Conservation (phyloP, 208 protist species). For the Blastocrithidia nonstop region DNA sequence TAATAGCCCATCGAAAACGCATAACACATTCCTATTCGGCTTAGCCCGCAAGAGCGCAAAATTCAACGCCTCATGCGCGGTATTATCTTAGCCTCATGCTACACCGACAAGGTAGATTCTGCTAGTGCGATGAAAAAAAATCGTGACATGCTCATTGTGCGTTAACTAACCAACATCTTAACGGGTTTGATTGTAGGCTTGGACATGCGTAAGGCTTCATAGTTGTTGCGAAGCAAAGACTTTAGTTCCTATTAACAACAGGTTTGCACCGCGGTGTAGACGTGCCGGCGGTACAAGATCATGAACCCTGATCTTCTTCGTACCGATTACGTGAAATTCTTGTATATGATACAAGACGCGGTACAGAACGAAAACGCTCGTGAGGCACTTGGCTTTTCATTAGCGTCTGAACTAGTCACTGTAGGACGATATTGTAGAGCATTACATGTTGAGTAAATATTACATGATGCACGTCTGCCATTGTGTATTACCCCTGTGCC, state of each 20-base stretch:
- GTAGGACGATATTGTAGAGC: conserved; percentile 50
- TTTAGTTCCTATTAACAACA: conserved; percentile 50
- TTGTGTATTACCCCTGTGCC: conserved; percentile 85
- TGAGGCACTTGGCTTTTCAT: conserved; percentile 66
- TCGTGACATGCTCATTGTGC: conserved; percentile 44
- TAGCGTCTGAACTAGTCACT: conserved; percentile 55
- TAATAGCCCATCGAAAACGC: conserved; percentile 58
- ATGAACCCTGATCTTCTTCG: conserved; percentile 91
- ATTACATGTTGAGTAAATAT: conserved; percentile 31
- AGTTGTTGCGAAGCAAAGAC: conserved; percentile 37
- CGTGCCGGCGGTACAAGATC: conserved; percentile 85
- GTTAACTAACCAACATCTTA: conserved; percentile 69
- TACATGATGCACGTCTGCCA: conserved; percentile 50
- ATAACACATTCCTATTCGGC: conserved; percentile 74
- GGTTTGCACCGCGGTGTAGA: conserved; percentile 60
- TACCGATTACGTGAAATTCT: conserved; percentile 86
- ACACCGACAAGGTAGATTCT: conserved; percentile 86
- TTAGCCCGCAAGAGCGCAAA: conserved; percentile 71
- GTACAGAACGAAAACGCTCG: conserved; percentile 47
- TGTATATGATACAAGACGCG: conserved; percentile 86
- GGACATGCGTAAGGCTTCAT: conserved; percentile 38
- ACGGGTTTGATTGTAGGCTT: conserved; percentile 70
- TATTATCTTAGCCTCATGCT: conserved; percentile 70
- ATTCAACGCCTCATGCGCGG: conserved; percentile 78
- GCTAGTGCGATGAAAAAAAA: conserved; percentile 38